Conservation (phyloP, 1,139 yeast genomes). For the Kodamaea derodonti region DNA sequence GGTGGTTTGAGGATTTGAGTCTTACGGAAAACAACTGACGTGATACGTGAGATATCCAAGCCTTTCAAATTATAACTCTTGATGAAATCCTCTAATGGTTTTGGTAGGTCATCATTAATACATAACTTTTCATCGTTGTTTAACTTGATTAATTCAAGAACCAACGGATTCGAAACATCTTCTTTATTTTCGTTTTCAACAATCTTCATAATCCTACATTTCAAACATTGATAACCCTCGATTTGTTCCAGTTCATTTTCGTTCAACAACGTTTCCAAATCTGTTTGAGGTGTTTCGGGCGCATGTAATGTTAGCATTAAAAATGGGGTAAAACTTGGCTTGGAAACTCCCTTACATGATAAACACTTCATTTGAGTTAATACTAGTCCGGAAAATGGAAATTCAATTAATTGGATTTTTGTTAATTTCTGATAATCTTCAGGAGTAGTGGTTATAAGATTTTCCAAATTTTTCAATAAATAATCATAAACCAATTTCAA, state of each 20-base stretch:
- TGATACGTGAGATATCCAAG: conserved; percentile 42
- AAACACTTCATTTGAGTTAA: conserved; percentile 68
- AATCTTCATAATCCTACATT: conserved; percentile 57
- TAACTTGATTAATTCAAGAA: conserved; percentile 26
- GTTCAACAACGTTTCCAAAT: conserved; percentile 52
- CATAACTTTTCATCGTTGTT: conserved; percentile 32
- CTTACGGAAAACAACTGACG: conserved; percentile 64
- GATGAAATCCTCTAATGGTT: conserved; percentile 42
- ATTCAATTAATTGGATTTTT: conserved; percentile 43
- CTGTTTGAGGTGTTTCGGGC: conserved; percentile 54
- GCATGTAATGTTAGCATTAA: conserved; percentile 70
- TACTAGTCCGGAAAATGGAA: conserved; percentile 72
- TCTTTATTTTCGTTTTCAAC: conserved; percentile 25
- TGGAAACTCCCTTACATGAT: conserved; percentile 60
- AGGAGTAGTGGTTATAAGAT: conserved; percentile 8
- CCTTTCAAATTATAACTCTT: conserved; percentile 42
- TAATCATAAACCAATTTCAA: conserved; percentile 30
- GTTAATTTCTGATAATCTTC: conserved; percentile 21
- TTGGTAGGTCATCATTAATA: conserved; percentile 60
- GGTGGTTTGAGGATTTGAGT: conserved; percentile 67
- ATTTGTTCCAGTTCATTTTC: conserved; percentile 67
- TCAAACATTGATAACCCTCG: conserved; percentile 74
- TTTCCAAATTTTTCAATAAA: conserved; percentile 9
- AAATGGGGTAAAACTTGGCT: conserved; percentile 58
- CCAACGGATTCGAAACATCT: conserved; percentile 3